Base-by-base conservation (phyloP, 2,329 filamentous ascomycete species). In the Phaeosphaeriaceae sp. region DNA sequence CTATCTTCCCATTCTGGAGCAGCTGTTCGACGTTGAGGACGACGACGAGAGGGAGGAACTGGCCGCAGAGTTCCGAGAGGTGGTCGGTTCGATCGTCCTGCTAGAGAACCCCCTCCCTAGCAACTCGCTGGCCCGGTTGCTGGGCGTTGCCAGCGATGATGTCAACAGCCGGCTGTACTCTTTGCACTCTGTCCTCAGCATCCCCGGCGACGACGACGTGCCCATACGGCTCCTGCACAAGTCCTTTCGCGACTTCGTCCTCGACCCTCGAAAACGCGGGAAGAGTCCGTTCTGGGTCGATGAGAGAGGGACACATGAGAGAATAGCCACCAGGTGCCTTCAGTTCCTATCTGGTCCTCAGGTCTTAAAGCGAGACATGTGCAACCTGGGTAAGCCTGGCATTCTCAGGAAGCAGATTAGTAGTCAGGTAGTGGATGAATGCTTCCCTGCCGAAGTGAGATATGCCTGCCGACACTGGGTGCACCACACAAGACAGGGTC, bases 331-430 rank as follows among this genome's bases (percentile, higher is more conserved):
- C 1, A n/a, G 60, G 6, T 77, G 75, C 48, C 43, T 77, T 8
- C 38, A 64, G 23, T 42, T 75, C 1, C 60, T 76, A 56, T 63
- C n/a, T n/a, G n/a, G n/a, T n/a, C n/a, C n/a, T n/a, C n/a, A 55
- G 3, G 45, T 18, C 32, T 54, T 77, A 0, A 70, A 60, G 35
- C 48, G 56, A 48, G 57, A 77, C 42, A 70, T 77, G 2, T 76
- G 71, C 43, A 52, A 45, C 3, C 42, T 76, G n/a, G n/a, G n/a
- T n/a, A n/a, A 29, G 13, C 68, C 66, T 30, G 68, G 66, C 20
- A 67, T 37, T 36, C 11, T 50, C n/a, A 32, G 23, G 30, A 42
- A n/a, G 7, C 45, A 56, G 20, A 32, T 53, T 18, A n/a, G n/a
- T n/a, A n/a, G n/a, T n/a, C n/a, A n/a, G n/a, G n/a, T n/a, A n/a